phyloP scores from a whole-genome alignment of 1,284 basidiomycete genomes.

The Malassezia dermatis region DNA sequence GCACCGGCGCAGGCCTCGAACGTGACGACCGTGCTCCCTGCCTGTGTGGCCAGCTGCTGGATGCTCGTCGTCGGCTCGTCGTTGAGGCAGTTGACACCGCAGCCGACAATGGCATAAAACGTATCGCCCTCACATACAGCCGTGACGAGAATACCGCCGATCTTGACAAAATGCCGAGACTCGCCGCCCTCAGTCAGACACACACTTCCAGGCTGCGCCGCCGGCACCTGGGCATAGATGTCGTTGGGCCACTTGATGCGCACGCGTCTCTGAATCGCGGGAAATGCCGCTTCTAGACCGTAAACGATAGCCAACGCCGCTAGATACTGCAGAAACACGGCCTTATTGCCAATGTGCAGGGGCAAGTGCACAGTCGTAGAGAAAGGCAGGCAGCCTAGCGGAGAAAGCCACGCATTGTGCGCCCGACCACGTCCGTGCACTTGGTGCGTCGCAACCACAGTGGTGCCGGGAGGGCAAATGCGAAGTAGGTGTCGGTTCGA shows the following conservation, averaged over 20 bases:
- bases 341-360: slow-evolving; percentile 57
- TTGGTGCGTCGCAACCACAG: slow-evolving; percentile 78
- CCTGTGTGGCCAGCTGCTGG: slow-evolving; percentile 54
- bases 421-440: slow-evolving; percentile 80
- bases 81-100: slow-evolving; percentile 79
- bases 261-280: slow-evolving; percentile 54
- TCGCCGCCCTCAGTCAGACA: slow-evolving; percentile 50
- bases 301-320: slow-evolving; percentile 80
- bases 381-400: slow-evolving; percentile 75
- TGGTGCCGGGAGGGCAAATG: slow-evolving; percentile 61
- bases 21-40: slow-evolving; percentile 36
- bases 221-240: slow-evolving; percentile 63
- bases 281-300: slow-evolving; percentile 58
- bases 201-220: slow-evolving; percentile 48
- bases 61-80: slow-evolving; percentile 72
- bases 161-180: slow-evolving; percentile 33
- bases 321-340: slow-evolving; percentile 94
- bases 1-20: slow-evolving; percentile 62
- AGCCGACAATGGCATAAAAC: slow-evolving; percentile 69
- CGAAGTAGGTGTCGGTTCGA: slow-evolving; percentile 68
- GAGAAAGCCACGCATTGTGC: slow-evolving; percentile 83
- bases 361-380: slow-evolving; percentile 64
- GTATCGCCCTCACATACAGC: slow-evolving; percentile 63
- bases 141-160: slow-evolving; percentile 72
- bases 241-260: slow-evolving; percentile 95